A percentile compares a stretch with the other conserved stretches of the same genome.
Evolutionary conservation across 352 stramenopile genomes (phyloP).

Genomic region (Globisporangium nagaii): DNA sequence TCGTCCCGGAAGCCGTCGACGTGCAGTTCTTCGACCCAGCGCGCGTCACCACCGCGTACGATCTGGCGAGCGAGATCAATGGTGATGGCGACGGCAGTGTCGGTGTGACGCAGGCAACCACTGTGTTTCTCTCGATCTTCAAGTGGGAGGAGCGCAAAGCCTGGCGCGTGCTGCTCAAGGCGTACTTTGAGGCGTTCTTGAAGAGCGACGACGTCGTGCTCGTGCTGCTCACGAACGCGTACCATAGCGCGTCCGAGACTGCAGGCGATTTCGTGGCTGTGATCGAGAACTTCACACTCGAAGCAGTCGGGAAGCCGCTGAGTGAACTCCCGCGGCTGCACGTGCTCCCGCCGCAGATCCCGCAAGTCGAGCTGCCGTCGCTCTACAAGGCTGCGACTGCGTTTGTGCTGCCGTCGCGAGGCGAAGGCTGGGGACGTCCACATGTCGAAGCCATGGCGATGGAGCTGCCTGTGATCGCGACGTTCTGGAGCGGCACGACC

Average conservation of each 20-base stretch:
- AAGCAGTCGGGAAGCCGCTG: constrained; percentile 38
- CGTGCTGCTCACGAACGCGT: constrained; percentile 85
- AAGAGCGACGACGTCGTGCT: constrained; percentile 62
- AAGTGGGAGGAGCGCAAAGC: constrained; percentile 93
- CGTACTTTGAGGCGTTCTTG: constrained; percentile 78
- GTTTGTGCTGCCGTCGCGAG: constrained; percentile 88
- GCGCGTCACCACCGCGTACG: constrained; percentile 35
- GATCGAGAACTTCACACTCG: constrained; percentile 50
- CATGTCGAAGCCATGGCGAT: constrained; percentile 94
- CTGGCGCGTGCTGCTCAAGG: constrained; percentile 82
- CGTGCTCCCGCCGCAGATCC: constrained; percentile 56
- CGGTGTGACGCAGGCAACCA: constrained; percentile 38
- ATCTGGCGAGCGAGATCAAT: constrained; percentile 35
- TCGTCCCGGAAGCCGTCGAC: constrained; percentile 88
- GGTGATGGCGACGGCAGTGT: no score
- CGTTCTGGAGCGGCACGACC: constrained; percentile 89
- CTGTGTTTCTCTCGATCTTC: constrained; percentile 90
- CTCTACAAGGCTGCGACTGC: constrained; percentile 78
- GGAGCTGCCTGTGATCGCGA: constrained; percentile 86
- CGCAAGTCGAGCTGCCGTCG: constrained; percentile 42
- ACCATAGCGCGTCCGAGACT: constrained; percentile 56
- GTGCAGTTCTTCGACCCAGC: constrained; percentile 83
- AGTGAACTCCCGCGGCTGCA: constrained; percentile 49
- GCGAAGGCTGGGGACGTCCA: constrained; percentile 92
- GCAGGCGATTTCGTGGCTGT: constrained; percentile 40